Percentiles rank a stretch among this genome's conserved stretches.
Evolutionary conservation across 2,329 filamentous ascomycete genomes (phyloP).

Genomic region (Penicillium frequentans): DNA sequence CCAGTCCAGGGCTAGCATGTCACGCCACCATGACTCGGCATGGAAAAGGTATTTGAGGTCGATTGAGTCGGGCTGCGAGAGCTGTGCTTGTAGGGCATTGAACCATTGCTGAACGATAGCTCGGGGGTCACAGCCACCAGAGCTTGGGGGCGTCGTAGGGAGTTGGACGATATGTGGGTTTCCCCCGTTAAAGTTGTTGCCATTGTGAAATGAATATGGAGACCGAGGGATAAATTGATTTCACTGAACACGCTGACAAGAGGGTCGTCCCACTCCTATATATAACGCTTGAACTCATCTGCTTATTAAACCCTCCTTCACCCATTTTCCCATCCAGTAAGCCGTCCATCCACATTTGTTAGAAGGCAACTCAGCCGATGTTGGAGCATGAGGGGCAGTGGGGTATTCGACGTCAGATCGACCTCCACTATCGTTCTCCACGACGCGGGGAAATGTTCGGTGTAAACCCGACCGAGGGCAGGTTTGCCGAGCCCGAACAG

Average conservation of each 20-base stretch:
- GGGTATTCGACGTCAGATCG: constrained; percentile 7
- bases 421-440: not conserved
- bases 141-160: constrained; percentile 23
- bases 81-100: constrained; percentile 24
- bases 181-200: constrained; percentile 23
- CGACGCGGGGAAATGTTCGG: constrained; percentile 6
- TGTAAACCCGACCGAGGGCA: constrained; percentile 12
- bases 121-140: constrained; percentile 20
- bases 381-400: constrained; percentile 6
- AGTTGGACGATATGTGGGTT: constrained; percentile 33
- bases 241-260: not conserved
- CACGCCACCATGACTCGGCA: constrained; percentile 43
- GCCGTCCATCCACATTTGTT: not conserved
- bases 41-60: constrained; percentile 32
- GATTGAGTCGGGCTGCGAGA: constrained; percentile 17
- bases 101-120: constrained; percentile 36
- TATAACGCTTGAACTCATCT: not conserved
- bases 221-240: not conserved
- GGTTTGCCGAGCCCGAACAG: constrained; percentile 10
- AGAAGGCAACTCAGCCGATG: constrained; percentile 8
- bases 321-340: constrained; percentile 2
- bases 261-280: not conserved
- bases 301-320: not conserved
- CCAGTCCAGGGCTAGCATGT: constrained; percentile 43
- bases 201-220: constrained; percentile 5